Evolutionary conservation across 2,329 filamentous ascomycete species (phyloP), one percentile per base, ranked within the genome.

Genomic region (Albifimbria verrucaria): DNA sequence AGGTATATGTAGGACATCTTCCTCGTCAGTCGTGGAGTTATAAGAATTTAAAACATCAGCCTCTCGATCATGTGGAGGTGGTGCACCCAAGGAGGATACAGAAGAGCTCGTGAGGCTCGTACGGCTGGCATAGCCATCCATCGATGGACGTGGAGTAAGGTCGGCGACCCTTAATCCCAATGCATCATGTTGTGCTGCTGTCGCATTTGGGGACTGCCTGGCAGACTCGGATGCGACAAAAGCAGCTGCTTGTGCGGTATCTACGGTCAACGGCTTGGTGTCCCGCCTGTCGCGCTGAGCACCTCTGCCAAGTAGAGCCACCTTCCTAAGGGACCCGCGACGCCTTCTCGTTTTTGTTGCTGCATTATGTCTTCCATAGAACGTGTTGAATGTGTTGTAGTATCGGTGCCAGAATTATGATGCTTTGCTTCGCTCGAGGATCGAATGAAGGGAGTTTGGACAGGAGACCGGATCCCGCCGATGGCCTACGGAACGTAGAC

Each of bases 241-340:
- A 1, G 62, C 52, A 21, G 62, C 54, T 22, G 62, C 56, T 32
- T 69, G 65, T 22, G 69, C 67, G 20, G 70, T 75, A 52, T 78
- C 72, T 51, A 79, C 70, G 20, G 68, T 70, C 53, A 78, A 61
- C 18, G 72, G 67, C 51, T 75, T 80, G 52, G 69, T 72, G 52
- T 85, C 84, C 59, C 74, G 80, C 63, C 72, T 78, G 60, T 83
- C 84, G 55, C 81, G 78, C 68, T 82, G 85, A 51, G 79, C 83
- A 56, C 87, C 87, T 57, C 88, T 88, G 17, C 90, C 90, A 18
- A 96, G 78, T 48, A 96, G 77, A 23, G 91, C 92, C 11, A 90
- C 90, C 71, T 96, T 96, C 55, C 92, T 83, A 67, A 97, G 76
- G 11, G 92, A 96, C 4, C 91, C 92, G 66, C 89, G 89, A 55